A percentile compares a stretch with the other conserved stretches of the same genome.
phyloP scores from a whole-genome alignment of 2,329 filamentous ascomycete genomes.

The Neofusicoccum parvum region DNA sequence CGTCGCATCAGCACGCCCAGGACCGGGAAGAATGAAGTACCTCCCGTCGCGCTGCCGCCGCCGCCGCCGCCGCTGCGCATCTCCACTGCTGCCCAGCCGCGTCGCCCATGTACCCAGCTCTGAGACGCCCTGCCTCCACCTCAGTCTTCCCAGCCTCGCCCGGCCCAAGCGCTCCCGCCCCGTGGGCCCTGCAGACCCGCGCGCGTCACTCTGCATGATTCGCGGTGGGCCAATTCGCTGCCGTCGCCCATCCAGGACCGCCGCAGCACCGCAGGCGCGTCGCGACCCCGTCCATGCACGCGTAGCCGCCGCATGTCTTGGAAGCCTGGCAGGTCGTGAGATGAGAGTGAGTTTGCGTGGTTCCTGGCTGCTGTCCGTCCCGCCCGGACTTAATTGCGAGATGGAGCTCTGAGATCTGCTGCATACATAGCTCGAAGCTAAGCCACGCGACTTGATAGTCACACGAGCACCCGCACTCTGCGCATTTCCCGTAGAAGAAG shows the following conservation, averaged over 20 bases:
- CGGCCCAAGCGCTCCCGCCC: neutral
- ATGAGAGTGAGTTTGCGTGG: conserved; percentile 9
- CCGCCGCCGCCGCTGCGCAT: neutral
- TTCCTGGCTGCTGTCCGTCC: neutral
- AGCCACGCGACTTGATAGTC: conserved; percentile 17
- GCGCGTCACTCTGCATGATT: conserved; percentile 2
- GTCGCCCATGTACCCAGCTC: conserved; percentile 12
- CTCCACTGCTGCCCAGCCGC: conserved; percentile 14
- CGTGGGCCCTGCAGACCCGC: conserved; percentile 8
- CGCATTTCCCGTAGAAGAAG: neutral
- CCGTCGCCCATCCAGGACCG: neutral
- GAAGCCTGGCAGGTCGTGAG: neutral
- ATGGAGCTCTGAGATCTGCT: neutral
- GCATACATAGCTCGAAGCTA: conserved; percentile 19
- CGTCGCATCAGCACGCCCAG: conserved; percentile 6
- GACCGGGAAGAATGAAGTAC: conserved; percentile 12
- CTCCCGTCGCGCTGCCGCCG: neutral
- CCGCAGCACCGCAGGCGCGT: conserved; percentile 11
- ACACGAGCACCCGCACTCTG: conserved; percentile 11
- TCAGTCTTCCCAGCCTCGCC: neutral
- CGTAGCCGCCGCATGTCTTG: conserved; percentile 16
- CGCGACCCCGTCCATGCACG: conserved; percentile 2
- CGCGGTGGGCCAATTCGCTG: conserved; percentile 6
- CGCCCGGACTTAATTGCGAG: neutral
- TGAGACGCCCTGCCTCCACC: conserved; percentile 12